Evolutionary conservation across 192 early-diverging fungal genomes (phyloP), one percentile per base, ranked within the genome.

Genomic region (Entomortierella beljakovae): DNA sequence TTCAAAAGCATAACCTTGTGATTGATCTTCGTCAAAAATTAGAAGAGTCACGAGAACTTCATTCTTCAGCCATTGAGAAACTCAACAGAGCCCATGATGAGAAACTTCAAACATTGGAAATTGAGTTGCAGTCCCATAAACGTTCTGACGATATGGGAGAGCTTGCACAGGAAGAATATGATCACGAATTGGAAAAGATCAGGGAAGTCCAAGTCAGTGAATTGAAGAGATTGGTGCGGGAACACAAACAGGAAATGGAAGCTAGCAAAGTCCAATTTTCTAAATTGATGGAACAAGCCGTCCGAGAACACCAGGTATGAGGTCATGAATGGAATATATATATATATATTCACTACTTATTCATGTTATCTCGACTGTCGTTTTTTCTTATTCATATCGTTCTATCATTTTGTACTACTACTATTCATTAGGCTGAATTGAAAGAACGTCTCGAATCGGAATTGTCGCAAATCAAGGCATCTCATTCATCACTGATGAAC

Each of bases 51-150:
- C 34, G 35, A 43, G 63, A 48, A 3, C 23, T 79, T 28, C 68
- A 79, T 22, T 38, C 75, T 3, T 28, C 67, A 2, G 60, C 57
- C 0, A 58, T 79, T 31, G 66, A 79, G 6, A 61, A 79, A 23
- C 62, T 79, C 16, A 69, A 69, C 48, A 55, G 75, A 22, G 65
- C 70, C 11, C 79, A 81, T 53, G 79, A 72, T 18, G 70, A 81
- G 8, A 62, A 61, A 11, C 35, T 82, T 11, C 64, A 71, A 29
- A 34, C 61, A 48, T 20, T 77, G 20, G 81, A 64, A 34, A 3
- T 59, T 40, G 81, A 82, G 22, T 55, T 82, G 33, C 64, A 75
- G 9, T 28, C 46, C 0, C 34, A 34, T 18, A 61, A 64, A n/a
- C 61, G 60, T 18, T 1, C 52, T 0, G 25, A 51, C 26, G 33